phyloP scores from a whole-genome alignment of 495 filamentous ascomycete genomes.

The Tuber melanosporum region DNA sequence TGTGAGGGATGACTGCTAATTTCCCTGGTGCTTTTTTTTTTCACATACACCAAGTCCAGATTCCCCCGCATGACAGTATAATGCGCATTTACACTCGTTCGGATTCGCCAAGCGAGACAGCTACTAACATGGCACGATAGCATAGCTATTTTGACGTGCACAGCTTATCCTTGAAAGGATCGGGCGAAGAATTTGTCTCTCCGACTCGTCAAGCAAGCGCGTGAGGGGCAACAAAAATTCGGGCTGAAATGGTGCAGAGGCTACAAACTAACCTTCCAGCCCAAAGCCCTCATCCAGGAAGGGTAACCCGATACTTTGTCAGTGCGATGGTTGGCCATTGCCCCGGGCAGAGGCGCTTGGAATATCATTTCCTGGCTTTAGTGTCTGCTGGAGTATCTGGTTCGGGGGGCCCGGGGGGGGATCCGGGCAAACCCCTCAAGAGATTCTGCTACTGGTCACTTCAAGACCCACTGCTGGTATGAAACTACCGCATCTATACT shows the following conservation, averaged over 20 bases:
- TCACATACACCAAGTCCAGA: background rate
- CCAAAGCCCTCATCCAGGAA: conserved; percentile 1
- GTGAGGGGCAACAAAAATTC: conserved; percentile 2
- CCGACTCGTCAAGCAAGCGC: background rate
- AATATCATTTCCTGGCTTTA: background rate
- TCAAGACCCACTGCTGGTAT: background rate
- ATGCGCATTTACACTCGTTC: background rate
- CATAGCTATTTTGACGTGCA: background rate
- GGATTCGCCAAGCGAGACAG: background rate
- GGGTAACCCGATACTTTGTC: conserved; percentile 1
- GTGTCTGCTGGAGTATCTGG: background rate
- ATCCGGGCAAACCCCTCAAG: background rate
- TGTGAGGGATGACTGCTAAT: conserved; percentile 1
- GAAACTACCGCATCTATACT: background rate
- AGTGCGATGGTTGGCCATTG: background rate
- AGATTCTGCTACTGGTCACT: background rate
- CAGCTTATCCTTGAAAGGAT: background rate
- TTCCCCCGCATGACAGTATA: background rate
- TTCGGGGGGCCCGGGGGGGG: background rate
- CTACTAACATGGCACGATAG: background rate
- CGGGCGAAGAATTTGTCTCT: background rate
- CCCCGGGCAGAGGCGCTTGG: background rate
- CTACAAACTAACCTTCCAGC: background rate
- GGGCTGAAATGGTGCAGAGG: conserved; percentile 1
- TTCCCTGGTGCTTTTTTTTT: background rate